Evolutionary conservation across 306 rosid genomes (phyloP).

Genomic region (Prunus davidiana): DNA sequence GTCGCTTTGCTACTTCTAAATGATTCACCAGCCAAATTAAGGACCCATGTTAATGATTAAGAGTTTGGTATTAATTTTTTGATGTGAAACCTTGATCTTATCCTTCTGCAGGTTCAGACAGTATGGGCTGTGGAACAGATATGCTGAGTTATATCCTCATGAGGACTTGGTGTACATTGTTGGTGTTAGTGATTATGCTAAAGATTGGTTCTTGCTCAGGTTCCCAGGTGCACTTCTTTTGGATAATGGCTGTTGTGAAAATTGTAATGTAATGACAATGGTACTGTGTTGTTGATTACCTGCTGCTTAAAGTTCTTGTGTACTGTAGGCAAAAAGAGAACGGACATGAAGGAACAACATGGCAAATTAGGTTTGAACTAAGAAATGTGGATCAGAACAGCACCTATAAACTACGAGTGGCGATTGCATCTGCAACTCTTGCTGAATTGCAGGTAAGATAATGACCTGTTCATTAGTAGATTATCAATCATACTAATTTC

Average conservation of each 20-base stretch:
- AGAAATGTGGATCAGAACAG: conserved; percentile 34
- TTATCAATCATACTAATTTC: background rate
- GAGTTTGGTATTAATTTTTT: background rate
- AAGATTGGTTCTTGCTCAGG: conserved; percentile 98
- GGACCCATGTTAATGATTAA: background rate
- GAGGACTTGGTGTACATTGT: conserved; percentile 70
- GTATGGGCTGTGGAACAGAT: conserved; percentile 86
- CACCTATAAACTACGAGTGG: conserved; percentile 68
- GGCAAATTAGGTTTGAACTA: conserved; percentile 81
- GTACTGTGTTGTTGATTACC: background rate
- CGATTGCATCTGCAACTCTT: conserved; percentile 80
- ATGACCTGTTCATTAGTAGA: too few species aligned
- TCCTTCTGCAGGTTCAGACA: conserved; percentile 70
- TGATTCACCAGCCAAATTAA: background rate
- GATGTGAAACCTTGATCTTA: background rate
- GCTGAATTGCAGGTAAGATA: conserved; percentile 74
- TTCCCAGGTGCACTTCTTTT: conserved; percentile 57
- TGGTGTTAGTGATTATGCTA: conserved; percentile 75
- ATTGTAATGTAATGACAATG: background rate
- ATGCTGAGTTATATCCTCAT: conserved; percentile 70
- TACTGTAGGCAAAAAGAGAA: conserved; percentile 59
- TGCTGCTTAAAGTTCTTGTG: background rate
- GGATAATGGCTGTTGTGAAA: background rate
- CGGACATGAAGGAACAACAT: conserved; percentile 79
- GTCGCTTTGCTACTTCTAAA: background rate